Percentiles rank a stretch among this genome's conserved stretches.
phyloP scores from a whole-genome alignment of 169 alveolate genomes.

The Babesia caballi region DNA sequence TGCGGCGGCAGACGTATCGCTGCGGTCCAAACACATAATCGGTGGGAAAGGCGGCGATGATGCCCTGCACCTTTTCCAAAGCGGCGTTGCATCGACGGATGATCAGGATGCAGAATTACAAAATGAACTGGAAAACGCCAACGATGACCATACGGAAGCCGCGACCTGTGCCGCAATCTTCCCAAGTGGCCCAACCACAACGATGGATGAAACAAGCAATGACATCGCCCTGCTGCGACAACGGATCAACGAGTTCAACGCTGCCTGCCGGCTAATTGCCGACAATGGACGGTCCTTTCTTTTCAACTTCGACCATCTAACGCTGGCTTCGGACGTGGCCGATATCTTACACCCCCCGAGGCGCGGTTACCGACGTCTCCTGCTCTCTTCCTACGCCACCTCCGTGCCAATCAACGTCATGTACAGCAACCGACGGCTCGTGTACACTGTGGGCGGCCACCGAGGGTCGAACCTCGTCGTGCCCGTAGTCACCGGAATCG shows the following conservation, averaged over 20 bases:
- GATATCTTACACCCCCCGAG: not conserved
- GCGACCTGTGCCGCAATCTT: too few species aligned
- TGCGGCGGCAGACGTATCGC: not conserved
- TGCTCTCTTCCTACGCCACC: not conserved
- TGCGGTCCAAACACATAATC: not conserved
- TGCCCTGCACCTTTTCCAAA: not conserved
- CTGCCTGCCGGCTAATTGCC: not conserved
- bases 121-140: not conserved
- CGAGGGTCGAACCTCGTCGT: conserved; percentile 2
- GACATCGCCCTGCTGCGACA: not conserved
- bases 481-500: not conserved
- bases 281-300: not conserved
- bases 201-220: not conserved
- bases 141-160: not conserved
- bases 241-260: not conserved
- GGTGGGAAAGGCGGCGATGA: not conserved
- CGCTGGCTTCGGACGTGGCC: not conserved
- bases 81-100: too few species aligned
- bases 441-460: conserved; percentile 7
- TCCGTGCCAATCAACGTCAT: not conserved
- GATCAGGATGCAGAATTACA: too few species aligned
- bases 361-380: not conserved
- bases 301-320: not conserved
- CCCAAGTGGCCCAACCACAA: too few species aligned
- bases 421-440: not conserved